These are phyloP conservation scores for Populus euphratica DNA, from an alignment of 345 rosid genomes.

Conservation along the genomic window DNA sequence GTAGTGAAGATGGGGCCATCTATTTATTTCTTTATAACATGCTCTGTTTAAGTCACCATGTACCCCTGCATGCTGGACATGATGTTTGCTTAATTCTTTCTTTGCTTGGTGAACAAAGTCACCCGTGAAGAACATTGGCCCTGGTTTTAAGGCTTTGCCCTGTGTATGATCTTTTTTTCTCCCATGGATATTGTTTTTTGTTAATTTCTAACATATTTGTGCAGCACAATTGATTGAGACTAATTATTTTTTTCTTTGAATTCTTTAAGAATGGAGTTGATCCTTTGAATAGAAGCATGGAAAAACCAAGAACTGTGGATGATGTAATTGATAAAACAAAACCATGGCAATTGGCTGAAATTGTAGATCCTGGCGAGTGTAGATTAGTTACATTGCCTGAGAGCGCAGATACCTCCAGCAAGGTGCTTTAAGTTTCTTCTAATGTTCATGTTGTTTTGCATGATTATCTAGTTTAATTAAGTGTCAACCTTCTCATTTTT, in stretches of 20 bases:
- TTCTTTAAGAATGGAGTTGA: slow-evolving; percentile 76
- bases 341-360: slow-evolving; percentile 78
- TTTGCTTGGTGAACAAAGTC: neutral
- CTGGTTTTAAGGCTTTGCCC: neutral
- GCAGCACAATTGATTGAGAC: neutral
- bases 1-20: neutral
- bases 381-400: slow-evolving; percentile 71
- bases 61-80: neutral
- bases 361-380: slow-evolving; percentile 62
- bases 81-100: neutral
- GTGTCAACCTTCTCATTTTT: slow-evolving; percentile 10
- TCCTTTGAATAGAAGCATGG: slow-evolving; percentile 65
- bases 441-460: neutral
- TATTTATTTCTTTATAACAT: neutral
- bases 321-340: slow-evolving; percentile 68
- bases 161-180: slow-evolving; percentile 8
- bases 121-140: neutral
- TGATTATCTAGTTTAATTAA: neutral
- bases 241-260: neutral
- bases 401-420: slow-evolving; percentile 67
- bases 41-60: neutral
- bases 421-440: slow-evolving; percentile 44
- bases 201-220: neutral
- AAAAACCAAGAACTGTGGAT: slow-evolving; percentile 68
- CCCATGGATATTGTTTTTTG: neutral